Percentiles rank a stretch among this genome's conserved stretches.
Conservation (phyloP, 2,329 filamentous ascomycete genomes). For the Fusarium tanahbumbuense region DNA sequence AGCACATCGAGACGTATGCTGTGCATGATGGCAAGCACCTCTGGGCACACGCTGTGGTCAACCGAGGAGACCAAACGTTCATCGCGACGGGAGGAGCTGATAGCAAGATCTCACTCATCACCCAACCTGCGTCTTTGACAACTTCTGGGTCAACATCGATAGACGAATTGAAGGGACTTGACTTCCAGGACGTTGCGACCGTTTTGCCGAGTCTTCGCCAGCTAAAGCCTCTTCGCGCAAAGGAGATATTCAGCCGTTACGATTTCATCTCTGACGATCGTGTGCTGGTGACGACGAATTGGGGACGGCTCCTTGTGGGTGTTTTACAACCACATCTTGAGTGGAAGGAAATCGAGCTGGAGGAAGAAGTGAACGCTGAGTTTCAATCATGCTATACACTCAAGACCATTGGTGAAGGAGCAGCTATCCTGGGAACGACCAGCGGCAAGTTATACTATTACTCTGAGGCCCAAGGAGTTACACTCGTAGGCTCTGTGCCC, state of each 20-base stretch:
- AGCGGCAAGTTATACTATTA: conserved; percentile 62
- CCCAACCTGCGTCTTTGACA: conserved; percentile 1
- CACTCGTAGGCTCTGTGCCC: conserved; percentile 53
- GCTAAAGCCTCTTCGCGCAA: conserved; percentile 47
- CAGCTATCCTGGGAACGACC: conserved; percentile 62
- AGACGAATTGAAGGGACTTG: conserved; percentile 41
- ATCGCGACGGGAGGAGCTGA: conserved; percentile 88
- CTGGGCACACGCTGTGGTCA: conserved; percentile 74
- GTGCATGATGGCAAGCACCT: conserved; percentile 90
- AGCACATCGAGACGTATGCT: conserved; percentile 66
- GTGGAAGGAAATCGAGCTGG: conserved; percentile 59
- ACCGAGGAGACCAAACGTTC: conserved; percentile 49
- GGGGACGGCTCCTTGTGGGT: conserved; percentile 68
- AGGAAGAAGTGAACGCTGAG: conserved; percentile 51
- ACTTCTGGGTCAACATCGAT: background rate
- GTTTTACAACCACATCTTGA: conserved; percentile 47
- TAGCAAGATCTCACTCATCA: conserved; percentile 69
- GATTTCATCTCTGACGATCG: conserved; percentile 66
- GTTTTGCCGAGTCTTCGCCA: conserved; percentile 22
- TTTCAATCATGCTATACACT: conserved; percentile 62
- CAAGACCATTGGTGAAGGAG: conserved; percentile 52
- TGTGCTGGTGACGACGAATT: conserved; percentile 69
- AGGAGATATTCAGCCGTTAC: conserved; percentile 69
- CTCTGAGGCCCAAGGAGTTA: conserved; percentile 47
- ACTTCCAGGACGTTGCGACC: conserved; percentile 50